A percentile compares a stretch with the other conserved stretches of the same genome.
Evolutionary conservation across 2,329 filamentous ascomycete species (phyloP).

Genomic region (Penicillium sp.): DNA sequence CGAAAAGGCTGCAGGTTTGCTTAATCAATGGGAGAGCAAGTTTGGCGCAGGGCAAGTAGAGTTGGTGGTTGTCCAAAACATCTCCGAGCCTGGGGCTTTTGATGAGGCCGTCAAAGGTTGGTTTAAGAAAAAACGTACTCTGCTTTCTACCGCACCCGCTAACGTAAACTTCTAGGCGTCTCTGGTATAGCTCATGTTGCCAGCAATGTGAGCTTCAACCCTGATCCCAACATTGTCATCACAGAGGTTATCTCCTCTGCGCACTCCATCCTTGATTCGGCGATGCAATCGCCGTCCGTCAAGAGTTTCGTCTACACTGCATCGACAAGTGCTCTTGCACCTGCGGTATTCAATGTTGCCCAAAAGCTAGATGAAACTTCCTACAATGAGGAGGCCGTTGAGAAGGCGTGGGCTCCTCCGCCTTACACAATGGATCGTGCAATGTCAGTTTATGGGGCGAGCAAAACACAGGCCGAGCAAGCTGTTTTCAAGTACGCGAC

Average conservation of each 20-base stretch:
- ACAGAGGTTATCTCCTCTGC: background rate
- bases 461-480: too few species aligned
- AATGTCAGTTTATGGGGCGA: too few species aligned
- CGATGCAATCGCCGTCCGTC: background rate
- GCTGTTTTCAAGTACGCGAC: too few species aligned
- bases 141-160: background rate
- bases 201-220: background rate
- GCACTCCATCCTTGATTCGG: background rate
- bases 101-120: background rate
- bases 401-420: too few species aligned
- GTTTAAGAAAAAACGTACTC: background rate
- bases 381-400: too few species aligned
- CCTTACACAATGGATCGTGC: too few species aligned
- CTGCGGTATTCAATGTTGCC: too few species aligned
- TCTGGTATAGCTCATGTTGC: background rate
- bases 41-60: background rate
- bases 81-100: background rate
- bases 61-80: background rate
- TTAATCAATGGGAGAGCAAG: background rate
- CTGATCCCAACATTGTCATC: background rate
- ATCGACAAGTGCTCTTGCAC: too few species aligned
- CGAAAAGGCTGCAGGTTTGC: background rate
- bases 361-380: too few species aligned
- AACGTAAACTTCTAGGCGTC: background rate
- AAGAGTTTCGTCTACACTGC: too few species aligned